Conservation (phyloP, 768 basidiomycete genomes). For the Hygrocybe punicea region DNA sequence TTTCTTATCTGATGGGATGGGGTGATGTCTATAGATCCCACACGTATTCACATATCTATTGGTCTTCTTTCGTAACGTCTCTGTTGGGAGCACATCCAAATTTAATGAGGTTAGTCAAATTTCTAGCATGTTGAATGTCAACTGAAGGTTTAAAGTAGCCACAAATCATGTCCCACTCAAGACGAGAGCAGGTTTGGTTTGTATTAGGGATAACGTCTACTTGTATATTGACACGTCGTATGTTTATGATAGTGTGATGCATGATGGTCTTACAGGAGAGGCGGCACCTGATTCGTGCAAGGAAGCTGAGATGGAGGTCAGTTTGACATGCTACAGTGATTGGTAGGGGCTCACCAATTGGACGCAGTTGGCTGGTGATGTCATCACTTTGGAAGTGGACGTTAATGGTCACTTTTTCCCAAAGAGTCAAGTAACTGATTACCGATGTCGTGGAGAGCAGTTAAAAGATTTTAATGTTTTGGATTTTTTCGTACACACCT, state of each 20-base stretch:
- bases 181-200: too few species aligned
- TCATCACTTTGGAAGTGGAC: constrained; percentile 3
- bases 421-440: constrained; percentile 27
- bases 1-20: constrained; percentile 45
- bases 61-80: constrained; percentile 27
- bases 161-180: too few species aligned
- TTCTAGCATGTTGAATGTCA: too few species aligned
- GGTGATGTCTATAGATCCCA: constrained; percentile 39
- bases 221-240: too few species aligned
- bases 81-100: not conserved
- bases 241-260: too few species aligned
- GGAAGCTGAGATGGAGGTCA: too few species aligned
- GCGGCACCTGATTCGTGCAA: too few species aligned
- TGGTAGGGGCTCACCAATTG: constrained; percentile 6
- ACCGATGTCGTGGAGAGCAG: constrained; percentile 20
- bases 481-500: constrained; percentile 32
- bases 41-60: constrained; percentile 34
- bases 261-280: too few species aligned
- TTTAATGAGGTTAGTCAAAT: not conserved
- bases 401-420: constrained; percentile 7
- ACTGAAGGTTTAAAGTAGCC: too few species aligned
- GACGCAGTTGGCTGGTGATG: too few species aligned
- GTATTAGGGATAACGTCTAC: too few species aligned
- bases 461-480: constrained; percentile 18
- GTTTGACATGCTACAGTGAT: too few species aligned